Evolutionary conservation across 768 basidiomycete genomes (phyloP).

Genomic region (Cubamyces sp.): DNA sequence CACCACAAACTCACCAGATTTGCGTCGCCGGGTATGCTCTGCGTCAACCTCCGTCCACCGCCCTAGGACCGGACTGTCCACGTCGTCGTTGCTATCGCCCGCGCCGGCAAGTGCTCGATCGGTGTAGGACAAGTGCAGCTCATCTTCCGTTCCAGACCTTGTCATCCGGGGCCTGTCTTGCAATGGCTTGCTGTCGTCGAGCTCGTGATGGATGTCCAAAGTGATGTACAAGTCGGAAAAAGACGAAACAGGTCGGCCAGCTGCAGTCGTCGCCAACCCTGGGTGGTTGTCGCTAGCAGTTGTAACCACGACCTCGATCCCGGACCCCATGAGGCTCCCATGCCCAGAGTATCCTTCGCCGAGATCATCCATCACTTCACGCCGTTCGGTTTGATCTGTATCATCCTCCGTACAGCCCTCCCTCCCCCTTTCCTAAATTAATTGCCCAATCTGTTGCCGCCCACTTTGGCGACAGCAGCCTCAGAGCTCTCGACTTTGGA

Average conservation of each 20-base stretch:
- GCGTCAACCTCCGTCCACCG: slow-evolving; percentile 21
- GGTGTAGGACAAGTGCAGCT: slow-evolving; percentile 20
- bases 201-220: slow-evolving; percentile 13
- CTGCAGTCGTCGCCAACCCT: slow-evolving; percentile 12
- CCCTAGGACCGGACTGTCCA: slow-evolving; percentile 25
- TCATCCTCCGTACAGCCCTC: slow-evolving; percentile 23
- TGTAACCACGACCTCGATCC: slow-evolving; percentile 20
- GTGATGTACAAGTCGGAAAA: slow-evolving; percentile 12
- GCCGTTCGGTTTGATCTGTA: slow-evolving; percentile 19
- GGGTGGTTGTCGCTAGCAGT: slow-evolving; percentile 19
- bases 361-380: slow-evolving; percentile 23
- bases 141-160: slow-evolving; percentile 19
- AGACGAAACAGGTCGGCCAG: slow-evolving; percentile 6
- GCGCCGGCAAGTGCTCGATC: slow-evolving; percentile 11
- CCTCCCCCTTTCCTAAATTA: slow-evolving; percentile 17
- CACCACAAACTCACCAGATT: slow-evolving; percentile 21
- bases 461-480: too few relatives aligned
- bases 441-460: neutral
- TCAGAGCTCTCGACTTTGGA: neutral
- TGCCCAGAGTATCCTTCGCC: slow-evolving; percentile 17
- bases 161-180: slow-evolving; percentile 17
- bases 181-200: slow-evolving; percentile 4
- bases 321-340: slow-evolving; percentile 21
- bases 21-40: slow-evolving; percentile 3
- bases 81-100: slow-evolving; percentile 11